Evolutionary conservation across 805 yeast species (phyloP).

Genomic region (Wickerhamomyces chambardii): DNA sequence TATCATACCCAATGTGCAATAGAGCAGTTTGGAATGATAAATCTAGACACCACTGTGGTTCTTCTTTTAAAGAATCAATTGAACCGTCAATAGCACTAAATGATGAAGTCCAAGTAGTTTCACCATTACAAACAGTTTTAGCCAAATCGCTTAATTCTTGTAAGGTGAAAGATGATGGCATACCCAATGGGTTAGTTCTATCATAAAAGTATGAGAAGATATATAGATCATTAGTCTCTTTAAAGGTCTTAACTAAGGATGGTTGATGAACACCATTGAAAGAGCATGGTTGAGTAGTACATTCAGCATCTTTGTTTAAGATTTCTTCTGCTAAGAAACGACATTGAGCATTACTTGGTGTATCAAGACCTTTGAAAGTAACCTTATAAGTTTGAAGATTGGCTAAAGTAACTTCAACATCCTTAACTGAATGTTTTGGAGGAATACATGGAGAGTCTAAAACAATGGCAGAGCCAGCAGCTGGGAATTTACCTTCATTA

Average conservation of each 20-base stretch:
- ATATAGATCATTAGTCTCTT: conserved; percentile 65
- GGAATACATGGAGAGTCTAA: conserved; percentile 82
- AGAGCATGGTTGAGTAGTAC: conserved; percentile 77
- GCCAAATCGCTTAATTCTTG: conserved; percentile 80
- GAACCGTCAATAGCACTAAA: conserved; percentile 62
- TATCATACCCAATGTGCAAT: conserved; percentile 94
- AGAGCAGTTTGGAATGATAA: conserved; percentile 84
- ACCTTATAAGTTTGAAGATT: conserved; percentile 40
- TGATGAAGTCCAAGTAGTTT: conserved; percentile 58
- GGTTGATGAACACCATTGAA: conserved; percentile 99
- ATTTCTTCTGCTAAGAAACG: conserved; percentile 74
- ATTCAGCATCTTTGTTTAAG: conserved; percentile 74
- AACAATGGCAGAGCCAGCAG: conserved; percentile 31
- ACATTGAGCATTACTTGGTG: conserved; percentile 76
- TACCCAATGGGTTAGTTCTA: conserved; percentile 87
- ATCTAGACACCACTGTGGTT: conserved; percentile 94
- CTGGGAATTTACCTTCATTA: conserved; percentile 29
- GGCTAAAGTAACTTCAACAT: conserved; percentile 51
- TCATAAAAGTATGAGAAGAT: conserved; percentile 95
- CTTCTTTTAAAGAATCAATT: conserved; percentile 52
- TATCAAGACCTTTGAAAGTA: conserved; percentile 55
- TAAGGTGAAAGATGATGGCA: conserved; percentile 85
- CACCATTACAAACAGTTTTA: conserved; percentile 79
- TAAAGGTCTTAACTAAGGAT: conserved; percentile 70
- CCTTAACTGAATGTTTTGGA: conserved; percentile 54